A percentile compares a stretch with the other conserved stretches of the same genome.
phyloP scores from a whole-genome alignment of 306 rosid genomes.

The Inga laurina region DNA sequence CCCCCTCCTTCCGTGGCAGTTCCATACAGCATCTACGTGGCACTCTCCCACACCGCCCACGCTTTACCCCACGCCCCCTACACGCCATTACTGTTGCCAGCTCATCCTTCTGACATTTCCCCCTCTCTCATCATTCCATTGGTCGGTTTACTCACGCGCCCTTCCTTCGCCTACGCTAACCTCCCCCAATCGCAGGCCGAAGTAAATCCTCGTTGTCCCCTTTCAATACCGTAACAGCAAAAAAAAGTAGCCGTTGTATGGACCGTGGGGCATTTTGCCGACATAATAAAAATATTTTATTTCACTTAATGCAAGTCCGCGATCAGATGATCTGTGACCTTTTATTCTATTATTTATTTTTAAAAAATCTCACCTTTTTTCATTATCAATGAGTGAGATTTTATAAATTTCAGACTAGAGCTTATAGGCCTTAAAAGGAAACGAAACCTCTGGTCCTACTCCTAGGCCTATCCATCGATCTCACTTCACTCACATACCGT shows the following conservation, averaged over 20 bases:
- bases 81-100: conserved; percentile 15
- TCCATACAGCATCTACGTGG: not conserved
- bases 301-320: not conserved
- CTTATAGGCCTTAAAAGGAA: not conserved
- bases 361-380: not conserved
- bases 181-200: not conserved
- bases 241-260: conserved; percentile 58
- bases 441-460: conserved; percentile 14
- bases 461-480: not conserved
- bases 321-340: not conserved
- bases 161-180: not conserved
- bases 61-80: not conserved
- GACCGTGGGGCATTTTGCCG: conserved; percentile 41
- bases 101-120: not conserved
- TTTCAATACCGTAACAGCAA: not conserved
- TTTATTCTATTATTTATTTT: not conserved
- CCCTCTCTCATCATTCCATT: not conserved
- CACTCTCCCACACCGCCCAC: conserved; percentile 35
- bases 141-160: not conserved
- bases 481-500: not conserved
- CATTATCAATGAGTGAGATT: not conserved
- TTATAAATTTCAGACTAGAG: not conserved
- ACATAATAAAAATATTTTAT: conserved; percentile 4
- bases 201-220: not conserved
- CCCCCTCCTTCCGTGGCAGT: too few species aligned